A percentile compares a stretch with the other conserved stretches of the same genome.
Evolutionary conservation across 2,329 filamentous ascomycete species (phyloP).

Genomic region (Fusarium torulosum): DNA sequence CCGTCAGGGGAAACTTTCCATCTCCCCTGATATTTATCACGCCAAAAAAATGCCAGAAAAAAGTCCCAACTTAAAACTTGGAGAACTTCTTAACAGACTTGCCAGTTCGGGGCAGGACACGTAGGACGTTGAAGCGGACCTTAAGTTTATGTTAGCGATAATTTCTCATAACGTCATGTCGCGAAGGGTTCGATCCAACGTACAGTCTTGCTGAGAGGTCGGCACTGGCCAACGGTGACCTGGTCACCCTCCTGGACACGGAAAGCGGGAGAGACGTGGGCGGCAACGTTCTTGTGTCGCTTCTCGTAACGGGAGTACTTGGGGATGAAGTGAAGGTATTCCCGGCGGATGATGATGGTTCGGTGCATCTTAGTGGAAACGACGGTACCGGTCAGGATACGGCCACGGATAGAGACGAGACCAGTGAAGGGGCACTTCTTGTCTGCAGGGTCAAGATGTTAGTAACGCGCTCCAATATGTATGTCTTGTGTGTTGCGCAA

Average conservation of each 20-base stretch:
- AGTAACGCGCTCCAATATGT: conserved; percentile 36
- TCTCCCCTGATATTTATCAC: conserved; percentile 62
- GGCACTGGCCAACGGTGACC: conserved; percentile 99
- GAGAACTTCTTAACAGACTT: conserved; percentile 97
- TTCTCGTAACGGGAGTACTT: conserved; percentile 99
- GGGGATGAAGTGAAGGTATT: conserved; percentile 99
- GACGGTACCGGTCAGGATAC: conserved; percentile 99
- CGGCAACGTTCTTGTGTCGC: conserved; percentile 99
- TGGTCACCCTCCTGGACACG: conserved; percentile 99
- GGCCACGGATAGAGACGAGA: conserved; percentile 98
- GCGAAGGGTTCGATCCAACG: conserved; percentile 56
- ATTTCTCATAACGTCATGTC: background rate
- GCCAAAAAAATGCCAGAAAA: conserved; percentile 68
- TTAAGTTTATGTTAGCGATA: conserved; percentile 55
- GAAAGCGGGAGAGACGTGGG: conserved; percentile 99
- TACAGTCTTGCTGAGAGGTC: conserved; percentile 99
- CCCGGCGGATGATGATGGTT: conserved; percentile 98
- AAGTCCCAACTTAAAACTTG: conserved; percentile 86
- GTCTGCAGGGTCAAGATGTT: conserved; percentile 69
- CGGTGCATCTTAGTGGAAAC: conserved; percentile 99
- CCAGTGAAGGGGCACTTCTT: conserved; percentile 99
- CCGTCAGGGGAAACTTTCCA: conserved; percentile 55
- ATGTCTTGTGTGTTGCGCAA: background rate
- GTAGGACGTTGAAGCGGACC: conserved; percentile 99
- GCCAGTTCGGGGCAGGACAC: conserved; percentile 96